Evolutionary conservation across 441 rosid genomes (phyloP).

Genomic region (Flueggea neowawraea): DNA sequence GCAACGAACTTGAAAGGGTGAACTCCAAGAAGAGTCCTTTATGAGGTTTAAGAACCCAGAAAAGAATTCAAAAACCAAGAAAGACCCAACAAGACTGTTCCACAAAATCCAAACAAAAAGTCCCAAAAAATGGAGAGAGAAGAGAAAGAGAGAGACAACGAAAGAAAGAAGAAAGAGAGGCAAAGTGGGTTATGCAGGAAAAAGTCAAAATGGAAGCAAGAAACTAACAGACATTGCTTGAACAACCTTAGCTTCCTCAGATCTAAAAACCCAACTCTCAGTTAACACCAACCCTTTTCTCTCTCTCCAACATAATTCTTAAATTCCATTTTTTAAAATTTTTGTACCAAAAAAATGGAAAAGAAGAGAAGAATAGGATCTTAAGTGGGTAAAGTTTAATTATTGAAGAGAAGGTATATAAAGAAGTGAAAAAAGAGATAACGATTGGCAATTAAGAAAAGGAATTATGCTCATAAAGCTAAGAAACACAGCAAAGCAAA

Average conservation of each 20-base stretch:
- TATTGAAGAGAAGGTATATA: background rate
- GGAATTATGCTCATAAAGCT: conserved; percentile 9
- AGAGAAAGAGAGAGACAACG: background rate
- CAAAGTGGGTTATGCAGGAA: conserved; percentile 1
- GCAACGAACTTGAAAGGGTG: conserved; percentile 1
- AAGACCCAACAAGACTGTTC: background rate
- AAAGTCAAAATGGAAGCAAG: conserved; percentile 22
- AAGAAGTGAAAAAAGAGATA: conserved; percentile 13
- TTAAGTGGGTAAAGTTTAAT: conserved; percentile 18
- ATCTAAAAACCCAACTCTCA: conserved; percentile 38
- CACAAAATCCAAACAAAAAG: background rate
- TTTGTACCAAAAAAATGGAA: background rate
- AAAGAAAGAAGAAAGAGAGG: conserved; percentile 2
- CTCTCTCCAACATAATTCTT: conserved; percentile 1
- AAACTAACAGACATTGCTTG: conserved; percentile 24
- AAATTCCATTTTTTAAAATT: conserved; percentile 1
- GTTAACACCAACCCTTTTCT: conserved; percentile 5
- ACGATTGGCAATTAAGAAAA: conserved; percentile 43
- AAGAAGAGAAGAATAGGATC: conserved; percentile 22
- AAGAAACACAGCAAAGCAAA: conserved; percentile 1
- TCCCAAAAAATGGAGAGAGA: background rate
- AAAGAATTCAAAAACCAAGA: background rate
- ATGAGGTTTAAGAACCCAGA: background rate
- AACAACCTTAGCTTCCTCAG: conserved; percentile 37
- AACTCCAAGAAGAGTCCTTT: conserved; percentile 7